phyloP scores from a whole-genome alignment of 495 filamentous ascomycete species.

The Neurospora hispaniola region DNA sequence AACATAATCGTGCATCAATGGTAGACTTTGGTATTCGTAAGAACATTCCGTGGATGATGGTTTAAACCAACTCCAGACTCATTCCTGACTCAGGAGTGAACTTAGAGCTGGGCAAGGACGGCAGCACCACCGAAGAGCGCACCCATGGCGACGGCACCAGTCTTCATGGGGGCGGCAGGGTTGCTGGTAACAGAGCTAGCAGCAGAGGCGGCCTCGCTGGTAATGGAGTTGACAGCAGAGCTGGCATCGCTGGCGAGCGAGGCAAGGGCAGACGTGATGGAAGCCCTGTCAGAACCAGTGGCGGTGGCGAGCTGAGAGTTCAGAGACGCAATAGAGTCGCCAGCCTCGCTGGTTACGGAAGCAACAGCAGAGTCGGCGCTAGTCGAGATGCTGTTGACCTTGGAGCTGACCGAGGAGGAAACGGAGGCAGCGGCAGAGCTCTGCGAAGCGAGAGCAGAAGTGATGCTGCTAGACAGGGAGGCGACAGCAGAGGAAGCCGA shows the following conservation, averaged over 20 bases:
- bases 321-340: constrained; percentile 5
- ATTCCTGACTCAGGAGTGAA: neutral
- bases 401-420: constrained; percentile 10
- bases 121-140: constrained; percentile 28
- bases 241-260: constrained; percentile 8
- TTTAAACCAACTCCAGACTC: neutral
- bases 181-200: neutral
- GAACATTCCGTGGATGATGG: neutral
- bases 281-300: constrained; percentile 14
- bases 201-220: constrained; percentile 4
- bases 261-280: constrained; percentile 12
- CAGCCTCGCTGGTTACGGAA: constrained; percentile 13
- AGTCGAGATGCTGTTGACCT: constrained; percentile 4
- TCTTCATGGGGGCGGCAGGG: constrained; percentile 14
- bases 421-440: constrained; percentile 8
- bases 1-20: neutral
- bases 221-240: constrained; percentile 8
- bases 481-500: constrained; percentile 10
- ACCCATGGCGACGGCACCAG: constrained; percentile 26
- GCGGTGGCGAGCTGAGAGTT: constrained; percentile 16
- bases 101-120: constrained; percentile 19
- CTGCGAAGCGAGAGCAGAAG: constrained; percentile 10
- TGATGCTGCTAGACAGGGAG: constrained; percentile 9
- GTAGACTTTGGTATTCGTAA: neutral
- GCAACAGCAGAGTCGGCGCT: constrained; percentile 4